A percentile compares a stretch with the other conserved stretches of the same genome.
These are phyloP conservation scores for Eimeria acervulina DNA, from an alignment of 169 alveolate genomes.

Conservation along the genomic window DNA sequence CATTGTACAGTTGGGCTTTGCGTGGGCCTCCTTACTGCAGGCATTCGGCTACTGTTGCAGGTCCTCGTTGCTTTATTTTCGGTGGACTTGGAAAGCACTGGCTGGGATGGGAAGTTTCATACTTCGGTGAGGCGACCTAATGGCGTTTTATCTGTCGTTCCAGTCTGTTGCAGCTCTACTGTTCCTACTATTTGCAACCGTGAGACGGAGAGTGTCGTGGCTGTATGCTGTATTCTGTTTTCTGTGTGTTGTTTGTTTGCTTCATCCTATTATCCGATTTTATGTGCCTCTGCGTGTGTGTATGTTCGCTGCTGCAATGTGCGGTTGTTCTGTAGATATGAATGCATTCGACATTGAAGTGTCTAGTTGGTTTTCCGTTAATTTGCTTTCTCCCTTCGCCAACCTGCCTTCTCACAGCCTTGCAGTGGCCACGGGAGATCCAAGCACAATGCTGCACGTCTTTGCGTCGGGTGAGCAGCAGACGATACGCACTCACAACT, in stretches of 20 bases:
- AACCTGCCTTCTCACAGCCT: constrained; percentile 9
- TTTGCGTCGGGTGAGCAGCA: constrained; percentile 52
- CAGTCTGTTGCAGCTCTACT: not conserved
- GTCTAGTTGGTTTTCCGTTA: constrained; percentile 32
- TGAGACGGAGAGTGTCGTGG: not conserved
- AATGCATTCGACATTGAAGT: constrained; percentile 28
- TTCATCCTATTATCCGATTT: not conserved
- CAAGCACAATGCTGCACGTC: constrained; percentile 19
- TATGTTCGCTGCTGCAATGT: not conserved
- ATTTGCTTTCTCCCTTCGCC: not conserved
- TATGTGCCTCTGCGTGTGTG: not conserved
- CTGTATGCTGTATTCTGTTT: not conserved
- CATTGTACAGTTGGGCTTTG: not conserved
- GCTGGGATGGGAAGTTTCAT: constrained; percentile 55
- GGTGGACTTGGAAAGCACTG: constrained; percentile 50
- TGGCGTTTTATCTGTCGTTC: not conserved
- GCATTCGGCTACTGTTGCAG: constrained; percentile 4
- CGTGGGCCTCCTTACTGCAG: not conserved
- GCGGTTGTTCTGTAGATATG: not conserved
- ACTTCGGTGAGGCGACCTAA: not conserved
- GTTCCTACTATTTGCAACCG: not conserved
- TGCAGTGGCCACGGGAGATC: constrained; percentile 60
- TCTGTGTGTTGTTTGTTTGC: not conserved
- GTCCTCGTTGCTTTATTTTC: constrained; percentile 55
- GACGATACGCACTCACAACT: not conserved